These are phyloP conservation scores for Cytospora piceicola DNA, from an alignment of 2,329 filamentous ascomycete species.

Conservation along the genomic window DNA sequence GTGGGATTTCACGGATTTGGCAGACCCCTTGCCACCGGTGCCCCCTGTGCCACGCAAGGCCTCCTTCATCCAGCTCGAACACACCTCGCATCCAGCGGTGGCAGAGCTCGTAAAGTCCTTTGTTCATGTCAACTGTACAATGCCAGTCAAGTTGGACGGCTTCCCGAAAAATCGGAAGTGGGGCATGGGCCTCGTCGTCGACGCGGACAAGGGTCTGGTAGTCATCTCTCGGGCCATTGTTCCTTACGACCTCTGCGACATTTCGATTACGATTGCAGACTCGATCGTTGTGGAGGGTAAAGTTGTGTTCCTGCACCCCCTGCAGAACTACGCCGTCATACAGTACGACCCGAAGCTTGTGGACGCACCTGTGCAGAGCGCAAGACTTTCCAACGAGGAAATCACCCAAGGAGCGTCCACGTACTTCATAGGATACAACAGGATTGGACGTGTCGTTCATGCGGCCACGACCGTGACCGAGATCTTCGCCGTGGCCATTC, in stretches of 20 bases:
- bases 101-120: constrained; percentile 94
- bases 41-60: constrained; percentile 75
- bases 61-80: constrained; percentile 89
- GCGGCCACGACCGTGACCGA: constrained; percentile 95
- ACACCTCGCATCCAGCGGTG: constrained; percentile 85
- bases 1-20: constrained; percentile 92
- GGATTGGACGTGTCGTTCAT: constrained; percentile 90
- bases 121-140: constrained; percentile 87
- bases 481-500: constrained; percentile 95
- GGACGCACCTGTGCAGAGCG: constrained; percentile 90
- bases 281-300: constrained; percentile 94
- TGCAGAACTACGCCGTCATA: constrained; percentile 96
- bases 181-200: constrained; percentile 95
- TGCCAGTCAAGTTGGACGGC: constrained; percentile 97
- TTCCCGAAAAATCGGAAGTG: constrained; percentile 94
- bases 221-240: constrained; percentile 93
- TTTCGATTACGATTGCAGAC: constrained; percentile 93
- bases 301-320: constrained; percentile 91
- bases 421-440: constrained; percentile 97
- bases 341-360: constrained; percentile 93
- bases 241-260: constrained; percentile 91
- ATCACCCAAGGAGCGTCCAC: constrained; percentile 94
- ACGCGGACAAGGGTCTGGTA: constrained; percentile 93
- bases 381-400: constrained; percentile 76
- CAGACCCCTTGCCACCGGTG: constrained; percentile 76